Percentiles rank a stretch among this genome's conserved stretches.
Conservation (phyloP, 2,329 filamentous ascomycete species). For the Xylaria sp. region DNA sequence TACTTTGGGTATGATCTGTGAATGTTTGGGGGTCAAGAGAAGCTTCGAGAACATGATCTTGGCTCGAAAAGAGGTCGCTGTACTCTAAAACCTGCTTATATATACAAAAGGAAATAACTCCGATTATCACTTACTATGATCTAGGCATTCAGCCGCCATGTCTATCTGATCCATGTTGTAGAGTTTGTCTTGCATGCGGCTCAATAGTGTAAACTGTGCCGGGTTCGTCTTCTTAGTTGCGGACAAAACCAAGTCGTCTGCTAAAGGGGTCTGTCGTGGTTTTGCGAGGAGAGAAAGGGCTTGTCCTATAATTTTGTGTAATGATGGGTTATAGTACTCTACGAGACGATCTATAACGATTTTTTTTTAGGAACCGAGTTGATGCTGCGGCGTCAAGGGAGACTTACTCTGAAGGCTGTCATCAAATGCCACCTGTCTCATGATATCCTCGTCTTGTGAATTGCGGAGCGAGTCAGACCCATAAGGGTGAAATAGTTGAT, state of each 20-base stretch:
- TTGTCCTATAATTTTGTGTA: constrained; percentile 61
- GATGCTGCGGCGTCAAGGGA: neutral
- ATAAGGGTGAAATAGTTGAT: constrained; percentile 75
- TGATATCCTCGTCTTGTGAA: constrained; percentile 69
- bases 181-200: constrained; percentile 66
- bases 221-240: constrained; percentile 59
- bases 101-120: no score
- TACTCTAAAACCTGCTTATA: no score
- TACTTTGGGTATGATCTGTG: no score
- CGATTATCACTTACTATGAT: constrained; percentile 59
- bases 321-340: constrained; percentile 64
- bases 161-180: constrained; percentile 62
- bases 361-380: constrained; percentile 11
- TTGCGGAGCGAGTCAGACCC: constrained; percentile 70
- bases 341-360: constrained; percentile 66
- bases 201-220: constrained; percentile 67
- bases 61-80: no score
- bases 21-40: no score
- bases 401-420: constrained; percentile 72
- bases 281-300: constrained; percentile 62
- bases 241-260: constrained; percentile 68
- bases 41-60: no score
- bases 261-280: constrained; percentile 67
- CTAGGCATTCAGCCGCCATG: constrained; percentile 74
- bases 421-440: constrained; percentile 75